phyloP scores from a whole-genome alignment of 2,329 filamentous ascomycete genomes.

The Coniochaeta sp. region DNA sequence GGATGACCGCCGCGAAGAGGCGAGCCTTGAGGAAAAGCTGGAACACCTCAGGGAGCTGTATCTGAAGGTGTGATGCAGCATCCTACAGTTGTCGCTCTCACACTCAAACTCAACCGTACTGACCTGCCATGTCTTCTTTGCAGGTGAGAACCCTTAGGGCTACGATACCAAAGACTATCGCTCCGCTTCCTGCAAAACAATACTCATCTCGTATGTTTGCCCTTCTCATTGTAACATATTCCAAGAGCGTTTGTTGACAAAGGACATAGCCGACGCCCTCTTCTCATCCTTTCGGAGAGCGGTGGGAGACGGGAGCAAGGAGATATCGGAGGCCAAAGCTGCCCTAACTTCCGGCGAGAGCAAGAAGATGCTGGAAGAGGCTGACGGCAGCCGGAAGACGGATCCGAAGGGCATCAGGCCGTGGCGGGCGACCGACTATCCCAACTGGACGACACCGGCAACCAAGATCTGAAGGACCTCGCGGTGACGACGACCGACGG shows the following conservation, averaged over 20 bases:
- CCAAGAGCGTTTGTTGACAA: constrained; percentile 11
- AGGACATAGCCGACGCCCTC: constrained; percentile 38
- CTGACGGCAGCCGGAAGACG: constrained; percentile 43
- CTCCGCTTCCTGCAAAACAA: constrained; percentile 42
- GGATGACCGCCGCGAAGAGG: constrained; percentile 37
- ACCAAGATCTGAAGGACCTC: too few relatives aligned
- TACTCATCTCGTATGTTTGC: constrained; percentile 38
- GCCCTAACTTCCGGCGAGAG: constrained; percentile 39
- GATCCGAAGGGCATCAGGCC: constrained; percentile 50
- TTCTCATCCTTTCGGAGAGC: constrained; percentile 41
- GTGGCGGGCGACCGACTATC: constrained; percentile 53
- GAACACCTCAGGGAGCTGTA: constrained; percentile 47
- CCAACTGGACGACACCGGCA: constrained; percentile 46
- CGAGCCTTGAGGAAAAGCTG: constrained; percentile 41
- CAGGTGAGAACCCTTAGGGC: constrained; percentile 41
- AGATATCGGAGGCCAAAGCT: constrained; percentile 44
- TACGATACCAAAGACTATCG: constrained; percentile 42
- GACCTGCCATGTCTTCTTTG: constrained; percentile 7
- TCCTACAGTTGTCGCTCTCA: not conserved
- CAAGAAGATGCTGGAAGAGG: constrained; percentile 43
- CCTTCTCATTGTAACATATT: not conserved
- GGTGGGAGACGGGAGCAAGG: constrained; percentile 36
- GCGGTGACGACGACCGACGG: too few relatives aligned
- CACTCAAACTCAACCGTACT: constrained; percentile 4
- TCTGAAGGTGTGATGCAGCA: constrained; percentile 30